Evolutionary conservation across 2,329 filamentous ascomycete genomes (phyloP), one percentile per base, ranked within the genome.

Genomic region (Aspergillus latus): DNA sequence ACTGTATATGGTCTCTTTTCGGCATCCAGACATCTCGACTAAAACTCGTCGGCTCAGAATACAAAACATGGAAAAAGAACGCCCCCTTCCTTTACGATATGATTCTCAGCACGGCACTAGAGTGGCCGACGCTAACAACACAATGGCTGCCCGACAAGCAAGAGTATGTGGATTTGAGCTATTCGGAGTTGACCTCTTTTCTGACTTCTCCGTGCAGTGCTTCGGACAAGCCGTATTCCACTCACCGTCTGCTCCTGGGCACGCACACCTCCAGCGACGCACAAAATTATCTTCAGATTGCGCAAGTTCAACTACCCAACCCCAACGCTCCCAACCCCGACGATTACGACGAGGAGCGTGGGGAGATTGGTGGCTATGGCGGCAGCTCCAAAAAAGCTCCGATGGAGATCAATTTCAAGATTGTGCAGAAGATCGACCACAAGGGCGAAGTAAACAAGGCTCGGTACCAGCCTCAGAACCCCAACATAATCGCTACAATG

Each of bases 41-140:
- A 50, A 62, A 29, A 21, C 30, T 47, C 49, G 39, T 30, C 21
- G 45, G 21, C 36, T 40, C 66, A 92, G 94, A 99, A 74, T 99
- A 99, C 84, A 99, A 99, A 76, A 97, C 93, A 64, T 99, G 94
- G 94, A 99, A 99, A 83, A 99, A 99, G 82, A 99, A 99, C 77
- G 91, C 90, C 63, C 92, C 94, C 3, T 97, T 97, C 71, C 88
- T 99, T 66, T 99, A 99, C 75, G 94, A 99, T 74, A 90, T 97
- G 86, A 94, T 99, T 63, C 82, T 97, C 62, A 92, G 92, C 68
- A 96, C 91, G 62, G 95, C 95, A 40, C 81, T 99, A 56, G 92
- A 96, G 71, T 99, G 94, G 94, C 94, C 94, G 11, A 97, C 94
- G 3, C 84, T 99, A 60, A 97, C 94, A 28, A 92, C 92, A 2